Evolutionary conservation across 2,329 filamentous ascomycete genomes (phyloP), one percentile per base, ranked within the genome.

Genomic region (Fusarium papillatum): DNA sequence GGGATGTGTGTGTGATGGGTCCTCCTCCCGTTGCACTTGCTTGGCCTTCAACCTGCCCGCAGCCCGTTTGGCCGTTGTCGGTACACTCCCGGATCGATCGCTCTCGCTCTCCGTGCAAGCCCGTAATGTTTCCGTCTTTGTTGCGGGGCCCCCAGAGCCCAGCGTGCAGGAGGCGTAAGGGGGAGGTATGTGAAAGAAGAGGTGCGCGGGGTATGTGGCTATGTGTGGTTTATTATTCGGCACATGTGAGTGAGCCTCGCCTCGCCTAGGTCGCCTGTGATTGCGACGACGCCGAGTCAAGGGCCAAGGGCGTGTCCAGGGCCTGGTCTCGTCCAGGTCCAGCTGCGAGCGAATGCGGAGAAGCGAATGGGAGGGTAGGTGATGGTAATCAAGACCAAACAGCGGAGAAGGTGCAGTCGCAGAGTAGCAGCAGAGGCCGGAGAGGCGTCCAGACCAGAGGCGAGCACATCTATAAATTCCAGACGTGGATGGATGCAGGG

Each of bases 91-190:
- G 50, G 48, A 48, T 70, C 46, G 34, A 68, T 50, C 55, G 48
- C 48, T 46, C 66, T 61, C 57, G 64, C 57, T 48, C 74, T 50
- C 46, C 46, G 46, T 50, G 17, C 46, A 74, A 60, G 66, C 67
- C 74, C 74, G 74, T 74, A 61, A 62, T 72, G 71, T 71, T 74
- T 76, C 74, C 74, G 74, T 69, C 57, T 48, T 64, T 55, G 67
- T 68, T 69, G 64, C 74, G 74, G 64, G 70, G 62, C 53, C 71
- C 74, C 74, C 50, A 38, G 68, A 74, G 62, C 50, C 68, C 46
- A 72, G 50, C 67, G 53, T 53, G 61, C 57, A 69, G 41, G 67
- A 59, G 46, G 65, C 55, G 17, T 55, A 61, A 62, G 61, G 53
- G 53, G 60, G 43, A 39, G 64, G 55, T 63, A 53, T 62, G 66